Evolutionary conservation across 2,329 filamentous ascomycete species (phyloP).

Genomic region (Fonsecaea pedrosoi): DNA sequence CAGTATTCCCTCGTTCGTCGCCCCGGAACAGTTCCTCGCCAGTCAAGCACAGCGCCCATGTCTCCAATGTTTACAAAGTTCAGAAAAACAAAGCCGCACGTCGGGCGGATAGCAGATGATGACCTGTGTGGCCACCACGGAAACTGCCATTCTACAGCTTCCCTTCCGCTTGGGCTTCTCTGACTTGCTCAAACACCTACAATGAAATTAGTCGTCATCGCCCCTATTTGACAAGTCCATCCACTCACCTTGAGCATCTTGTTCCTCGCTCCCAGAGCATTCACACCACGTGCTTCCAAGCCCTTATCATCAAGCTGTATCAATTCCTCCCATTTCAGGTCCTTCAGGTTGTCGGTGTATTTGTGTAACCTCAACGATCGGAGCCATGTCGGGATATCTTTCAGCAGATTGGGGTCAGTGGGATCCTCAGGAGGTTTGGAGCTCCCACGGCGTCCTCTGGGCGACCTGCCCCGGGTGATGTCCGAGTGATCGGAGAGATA

Average conservation of each 20-base stretch:
- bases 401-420: conserved; percentile 84
- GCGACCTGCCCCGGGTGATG: conserved; percentile 86
- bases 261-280: conserved; percentile 88
- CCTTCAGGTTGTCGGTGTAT: conserved; percentile 97
- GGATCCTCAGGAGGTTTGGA: conserved; percentile 98
- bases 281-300: conserved; percentile 89
- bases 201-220: conserved; percentile 43
- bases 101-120: not conserved
- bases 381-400: conserved; percentile 96
- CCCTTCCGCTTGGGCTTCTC: conserved; percentile 76
- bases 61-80: not conserved
- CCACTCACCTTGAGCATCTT: conserved; percentile 91
- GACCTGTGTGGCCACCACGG: not conserved
- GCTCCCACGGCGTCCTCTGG: conserved; percentile 87
- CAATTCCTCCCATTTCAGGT: conserved; percentile 94
- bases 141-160: conserved; percentile 52
- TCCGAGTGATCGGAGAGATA: conserved; percentile 95
- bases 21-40: not conserved
- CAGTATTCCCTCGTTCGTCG: conserved; percentile 15
- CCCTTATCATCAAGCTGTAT: conserved; percentile 92
- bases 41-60: not conserved
- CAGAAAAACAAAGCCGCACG: not conserved
- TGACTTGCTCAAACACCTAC: conserved; percentile 92
- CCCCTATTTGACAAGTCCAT: not conserved
- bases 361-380: conserved; percentile 94